phyloP scores from a whole-genome alignment of 805 yeast genomes.

The Schizosaccharomyces japonicus region DNA sequence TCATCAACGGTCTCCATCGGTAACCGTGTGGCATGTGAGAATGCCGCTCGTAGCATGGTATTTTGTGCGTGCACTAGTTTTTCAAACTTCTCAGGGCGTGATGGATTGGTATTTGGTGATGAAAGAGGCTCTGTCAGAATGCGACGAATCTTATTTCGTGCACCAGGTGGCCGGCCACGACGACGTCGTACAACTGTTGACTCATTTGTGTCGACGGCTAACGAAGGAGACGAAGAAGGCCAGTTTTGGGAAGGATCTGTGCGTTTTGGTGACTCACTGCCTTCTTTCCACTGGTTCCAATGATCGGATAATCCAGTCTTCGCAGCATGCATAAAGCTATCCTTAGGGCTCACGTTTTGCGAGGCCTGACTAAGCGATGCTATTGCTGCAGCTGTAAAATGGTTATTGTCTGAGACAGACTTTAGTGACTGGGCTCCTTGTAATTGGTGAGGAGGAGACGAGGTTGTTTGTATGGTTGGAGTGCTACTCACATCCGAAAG shows the following conservation, averaged over 20 bases:
- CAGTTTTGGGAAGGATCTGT: not conserved
- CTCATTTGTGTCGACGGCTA: not conserved
- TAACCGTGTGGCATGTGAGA: not conserved
- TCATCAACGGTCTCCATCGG: not conserved
- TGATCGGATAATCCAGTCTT: too few species aligned
- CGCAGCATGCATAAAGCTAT: too few species aligned
- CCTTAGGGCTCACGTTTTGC: not conserved
- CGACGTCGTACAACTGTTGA: not conserved
- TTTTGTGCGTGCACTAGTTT: conserved; percentile 1
- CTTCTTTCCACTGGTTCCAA: not conserved
- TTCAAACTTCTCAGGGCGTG: not conserved
- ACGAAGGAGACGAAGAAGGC: not conserved
- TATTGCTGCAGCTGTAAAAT: not conserved
- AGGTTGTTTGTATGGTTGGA: not conserved
- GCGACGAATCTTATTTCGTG: not conserved
- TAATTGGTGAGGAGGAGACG: not conserved
- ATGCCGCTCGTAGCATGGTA: not conserved
- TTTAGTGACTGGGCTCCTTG: too few species aligned
- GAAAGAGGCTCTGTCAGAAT: not conserved
- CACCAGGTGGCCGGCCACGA: conserved; percentile 1
- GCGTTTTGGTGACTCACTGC: not conserved
- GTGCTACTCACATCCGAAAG: not conserved
- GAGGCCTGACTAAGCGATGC: not conserved
- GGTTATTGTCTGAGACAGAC: not conserved
- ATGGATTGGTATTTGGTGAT: not conserved